Percentiles rank a stretch among this genome's conserved stretches.
Evolutionary conservation across 495 filamentous ascomycete species (phyloP).

Genomic region (Neurospora cerealis): DNA sequence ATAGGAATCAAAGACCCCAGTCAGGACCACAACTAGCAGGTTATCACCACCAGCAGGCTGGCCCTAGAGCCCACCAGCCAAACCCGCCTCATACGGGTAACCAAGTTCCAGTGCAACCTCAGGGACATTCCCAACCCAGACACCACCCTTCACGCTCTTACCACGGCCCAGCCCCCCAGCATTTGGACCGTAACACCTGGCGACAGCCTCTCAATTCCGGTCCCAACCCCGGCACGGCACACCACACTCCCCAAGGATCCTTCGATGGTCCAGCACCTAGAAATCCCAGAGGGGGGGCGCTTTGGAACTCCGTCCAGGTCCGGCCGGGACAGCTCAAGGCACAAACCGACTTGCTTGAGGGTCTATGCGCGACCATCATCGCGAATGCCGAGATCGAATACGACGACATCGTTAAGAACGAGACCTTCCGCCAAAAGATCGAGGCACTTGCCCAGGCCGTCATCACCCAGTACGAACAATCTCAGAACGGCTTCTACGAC

Average conservation of each 20-base stretch:
- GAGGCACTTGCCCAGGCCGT: slow-evolving; percentile 46
- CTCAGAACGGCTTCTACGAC: slow-evolving; percentile 13
- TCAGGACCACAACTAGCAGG: slow-evolving; percentile 2
- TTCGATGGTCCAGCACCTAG: slow-evolving; percentile 9
- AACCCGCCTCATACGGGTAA: background rate
- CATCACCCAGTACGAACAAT: slow-evolving; percentile 39
- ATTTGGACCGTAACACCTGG: slow-evolving; percentile 8
- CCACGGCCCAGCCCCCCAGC: slow-evolving; percentile 13
- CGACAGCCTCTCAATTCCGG: slow-evolving; percentile 7
- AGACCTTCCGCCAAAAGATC: slow-evolving; percentile 47
- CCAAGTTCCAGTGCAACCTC: background rate
- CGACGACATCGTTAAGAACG: slow-evolving; percentile 50
- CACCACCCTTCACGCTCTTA: slow-evolving; percentile 23
- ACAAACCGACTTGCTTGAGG: slow-evolving; percentile 37
- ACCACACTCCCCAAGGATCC: background rate
- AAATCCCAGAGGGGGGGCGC: slow-evolving; percentile 3
- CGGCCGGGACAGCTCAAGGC: slow-evolving; percentile 28
- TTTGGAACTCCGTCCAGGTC: slow-evolving; percentile 8
- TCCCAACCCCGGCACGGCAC: slow-evolving; percentile 1
- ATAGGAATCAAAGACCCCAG: slow-evolving; percentile 10
- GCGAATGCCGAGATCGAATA: slow-evolving; percentile 35
- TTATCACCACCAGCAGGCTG: background rate
- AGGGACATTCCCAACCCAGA: slow-evolving; percentile 4
- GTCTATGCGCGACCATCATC: slow-evolving; percentile 31
- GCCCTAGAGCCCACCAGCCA: background rate